Conservation (phyloP, 192 early-diverging fungal genomes). For the Coemansia aciculifera region DNA sequence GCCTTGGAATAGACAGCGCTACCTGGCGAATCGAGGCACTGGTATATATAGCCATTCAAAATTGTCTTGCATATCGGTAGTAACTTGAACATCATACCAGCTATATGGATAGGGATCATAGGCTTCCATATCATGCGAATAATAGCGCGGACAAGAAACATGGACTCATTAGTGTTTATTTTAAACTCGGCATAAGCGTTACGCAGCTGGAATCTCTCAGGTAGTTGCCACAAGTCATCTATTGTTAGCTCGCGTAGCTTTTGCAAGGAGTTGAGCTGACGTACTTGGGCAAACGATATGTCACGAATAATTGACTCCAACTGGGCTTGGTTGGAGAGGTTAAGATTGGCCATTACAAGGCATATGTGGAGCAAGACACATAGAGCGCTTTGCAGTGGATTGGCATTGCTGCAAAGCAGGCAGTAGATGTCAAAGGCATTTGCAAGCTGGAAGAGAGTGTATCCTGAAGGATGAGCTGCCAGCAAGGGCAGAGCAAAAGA, state of each 20-base stretch:
- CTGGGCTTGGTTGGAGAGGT: not conserved
- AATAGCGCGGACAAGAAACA: slow-evolving; percentile 39
- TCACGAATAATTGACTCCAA: not conserved
- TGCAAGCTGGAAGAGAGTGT: slow-evolving; percentile 16
- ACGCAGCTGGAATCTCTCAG: slow-evolving; percentile 19
- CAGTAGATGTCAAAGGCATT: slow-evolving; percentile 21
- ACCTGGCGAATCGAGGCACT: slow-evolving; percentile 23
- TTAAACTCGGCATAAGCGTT: slow-evolving; percentile 21
- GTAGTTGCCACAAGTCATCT: slow-evolving; percentile 26
- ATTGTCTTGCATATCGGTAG: not conserved
- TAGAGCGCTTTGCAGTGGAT: not conserved
- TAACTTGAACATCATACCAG: slow-evolving; percentile 6
- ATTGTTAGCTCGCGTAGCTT: slow-evolving; percentile 18
- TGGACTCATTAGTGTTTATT: slow-evolving; percentile 24
- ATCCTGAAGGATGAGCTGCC: not conserved
- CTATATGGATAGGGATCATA: slow-evolving; percentile 25
- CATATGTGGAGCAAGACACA: slow-evolving; percentile 2
- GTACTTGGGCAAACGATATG: slow-evolving; percentile 9
- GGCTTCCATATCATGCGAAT: slow-evolving; percentile 45
- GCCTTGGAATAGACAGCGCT: slow-evolving; percentile 13
- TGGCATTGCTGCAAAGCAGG: not conserved
- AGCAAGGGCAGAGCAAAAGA: slow-evolving; percentile 7
- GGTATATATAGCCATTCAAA: slow-evolving; percentile 17
- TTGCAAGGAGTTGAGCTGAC: slow-evolving; percentile 20
- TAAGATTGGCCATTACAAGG: slow-evolving; percentile 17